Evolutionary conservation across 2,329 filamentous ascomycete genomes (phyloP), one percentile per base, ranked within the genome.

Genomic region (Fulvia fulva): DNA sequence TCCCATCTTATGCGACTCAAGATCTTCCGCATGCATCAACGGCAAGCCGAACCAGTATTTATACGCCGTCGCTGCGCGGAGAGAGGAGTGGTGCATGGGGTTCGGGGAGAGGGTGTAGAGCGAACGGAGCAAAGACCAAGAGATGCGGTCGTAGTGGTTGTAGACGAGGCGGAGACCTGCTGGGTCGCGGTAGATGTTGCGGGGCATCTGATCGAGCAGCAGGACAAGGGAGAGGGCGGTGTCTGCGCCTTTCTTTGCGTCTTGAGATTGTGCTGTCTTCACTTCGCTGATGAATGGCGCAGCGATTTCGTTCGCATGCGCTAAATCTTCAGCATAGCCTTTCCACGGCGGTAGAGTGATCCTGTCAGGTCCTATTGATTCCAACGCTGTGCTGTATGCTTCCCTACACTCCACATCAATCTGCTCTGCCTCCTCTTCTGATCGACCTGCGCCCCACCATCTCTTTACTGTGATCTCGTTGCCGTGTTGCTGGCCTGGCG

Each of bases 151-250:
- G 62, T 84, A 87, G 63, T 81, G 76, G 1, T 58, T 72, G 66
- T 86, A 87, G 3, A 82, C 76, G 2, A 80, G 61, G 0, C 75
- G 69, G 23, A 82, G 71, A 0, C 75, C 72, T 0, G 67, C 63
- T 7, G 65, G 65, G 0, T 76, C 78, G 14, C 86, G 83, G 71
- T 81, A 85, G 62, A 83, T 77, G 67, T 88, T 87, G 1, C 86
- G 80, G 0, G 85, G 77, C 44, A 87, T 76, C 66, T 88, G 85
- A 61, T 88, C 86, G 2, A 88, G 77, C 1, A 88, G 75, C 1
- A 88, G 64, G 5, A 84, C 65, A 0, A 87, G 68, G 46, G 77
- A 76, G 1, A 88, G 72, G 12, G 76, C 68, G 3, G 71, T 73
- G 51, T 73, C 71, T 0, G 72, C 73, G 1, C 62, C 68, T 30